Evolutionary conservation across 2,329 filamentous ascomycete species (phyloP), one percentile per base, ranked within the genome.

Genomic region (Pseudocercospora vitis): DNA sequence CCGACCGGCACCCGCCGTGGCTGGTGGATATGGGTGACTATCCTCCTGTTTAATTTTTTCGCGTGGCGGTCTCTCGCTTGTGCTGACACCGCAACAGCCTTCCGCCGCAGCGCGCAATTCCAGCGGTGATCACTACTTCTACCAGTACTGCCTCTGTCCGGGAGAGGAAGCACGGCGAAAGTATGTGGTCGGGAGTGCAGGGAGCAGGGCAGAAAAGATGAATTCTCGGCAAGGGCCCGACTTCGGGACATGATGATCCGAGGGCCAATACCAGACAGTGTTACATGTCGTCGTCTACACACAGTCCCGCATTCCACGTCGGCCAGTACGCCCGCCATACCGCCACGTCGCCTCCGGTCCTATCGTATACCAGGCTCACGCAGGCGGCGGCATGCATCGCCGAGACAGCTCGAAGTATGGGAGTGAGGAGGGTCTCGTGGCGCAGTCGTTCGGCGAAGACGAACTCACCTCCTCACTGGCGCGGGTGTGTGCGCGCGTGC

Each of bases 361-460:
- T n/a, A n/a, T n/a, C n/a, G n/a, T n/a, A n/a, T n/a, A n/a, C n/a
- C n/a, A n/a, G n/a, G 35, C 35, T 39, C 16, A 39, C 16, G 35
- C 35, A 39, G 35, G 35, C 35, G 6, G 7, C 35, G 21, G 35
- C 35, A 39, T 21, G 18, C 35, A 39, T n/a, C n/a, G n/a, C n/a
- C n/a, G n/a, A n/a, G n/a, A n/a, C n/a, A n/a, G n/a, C n/a, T n/a
- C n/a, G n/a, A n/a, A n/a, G n/a, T n/a, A n/a, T n/a, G n/a, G n/a
- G n/a, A n/a, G n/a, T n/a, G n/a, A n/a, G n/a, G n/a, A n/a, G 26
- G 7, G 35, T 39, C 16, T 39, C 35, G 35, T 39, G 35, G 35
- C 35, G 35, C 35, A 39, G 35, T 39, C 35, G 35, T 19, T 39
- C 35, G 35, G 35, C 12, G 35, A 39, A 21, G 16, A 39, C 35